Base-by-base conservation (phyloP, 2,329 filamentous ascomycete species). In the Pseudopithomyces maydicus region DNA sequence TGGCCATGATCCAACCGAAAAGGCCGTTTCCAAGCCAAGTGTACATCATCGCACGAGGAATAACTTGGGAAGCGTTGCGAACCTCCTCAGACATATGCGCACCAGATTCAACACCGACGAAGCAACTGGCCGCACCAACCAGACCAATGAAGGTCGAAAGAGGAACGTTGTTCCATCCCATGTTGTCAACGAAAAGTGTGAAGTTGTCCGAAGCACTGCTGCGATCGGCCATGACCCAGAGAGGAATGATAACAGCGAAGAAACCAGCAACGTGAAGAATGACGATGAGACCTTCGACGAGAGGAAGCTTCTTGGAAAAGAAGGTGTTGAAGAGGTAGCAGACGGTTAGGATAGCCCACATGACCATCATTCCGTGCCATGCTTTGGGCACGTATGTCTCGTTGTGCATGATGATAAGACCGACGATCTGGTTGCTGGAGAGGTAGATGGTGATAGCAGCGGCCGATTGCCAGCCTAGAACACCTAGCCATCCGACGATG, bases 321-420 rank as follows among this genome's bases (percentile, higher is more conserved):
- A 81, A 66, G 0, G 77, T 78, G 64, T 84, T 84, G 60, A 81
- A 76, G 6, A 72, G 55, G 11, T 78, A 67, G 2, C 74, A 69
- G 33, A 80, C 66, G 1, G 68, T 45, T 2, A 77, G 69, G 8
- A 82, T 69, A 0, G 78, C 80, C 55, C 80, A 80, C 51, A 79
- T 74, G 1, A 84, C 62, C 1, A 84, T 71, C 0, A 81, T 84
- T 1, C 74, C 78, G 48, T 85, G 82, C 80, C 81, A 84, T 47
- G 72, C 56, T 50, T 81, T 59, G 0, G 71, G 63, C 0, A 69
- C 55, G 58, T 82, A 81, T 17, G 55, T 44, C 1, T 62, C 42
- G 33, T 79, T 67, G 46, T 78, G 80, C 19, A 82, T 65, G 39
- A 70, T 63, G n/a, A 73, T 61, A 2, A 75, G 64, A 0, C 72